Evolutionary conservation across 495 filamentous ascomycete genomes (phyloP).

Genomic region (Penicillium canariense): DNA sequence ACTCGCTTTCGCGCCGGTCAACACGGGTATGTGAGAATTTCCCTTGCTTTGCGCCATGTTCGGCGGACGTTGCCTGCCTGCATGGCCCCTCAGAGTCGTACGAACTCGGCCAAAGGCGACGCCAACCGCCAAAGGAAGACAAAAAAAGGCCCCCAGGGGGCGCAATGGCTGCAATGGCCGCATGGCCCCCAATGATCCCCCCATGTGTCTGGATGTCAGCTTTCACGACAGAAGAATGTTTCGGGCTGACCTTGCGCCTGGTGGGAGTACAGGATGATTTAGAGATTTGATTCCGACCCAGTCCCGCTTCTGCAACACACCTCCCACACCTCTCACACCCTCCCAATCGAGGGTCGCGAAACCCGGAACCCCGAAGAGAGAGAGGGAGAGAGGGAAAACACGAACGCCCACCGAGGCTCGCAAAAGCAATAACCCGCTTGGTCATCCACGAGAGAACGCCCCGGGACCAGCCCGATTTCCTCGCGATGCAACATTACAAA

Average conservation of each 20-base stretch:
- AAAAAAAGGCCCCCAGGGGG: neutral
- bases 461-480: conserved; percentile 1
- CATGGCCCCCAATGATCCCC: conserved; percentile 12
- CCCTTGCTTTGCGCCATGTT: neutral
- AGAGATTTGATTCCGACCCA: conserved; percentile 27
- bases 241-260: conserved; percentile 11
- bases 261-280: conserved; percentile 34
- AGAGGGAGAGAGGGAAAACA: conserved; percentile 12
- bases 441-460: conserved; percentile 3
- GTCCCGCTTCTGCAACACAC: conserved; percentile 12
- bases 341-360: conserved; percentile 15
- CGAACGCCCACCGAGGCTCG: conserved; percentile 1
- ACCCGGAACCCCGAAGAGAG: conserved; percentile 1
- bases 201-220: conserved; percentile 8
- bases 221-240: conserved; percentile 4
- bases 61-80: conserved; percentile 9
- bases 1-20: conserved; percentile 2
- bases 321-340: neutral
- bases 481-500: conserved; percentile 34
- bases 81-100: neutral
- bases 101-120: conserved; percentile 2
- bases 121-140: neutral
- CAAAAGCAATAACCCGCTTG: neutral
- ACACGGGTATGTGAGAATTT: conserved; percentile 22
- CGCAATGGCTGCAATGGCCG: neutral